A percentile compares a stretch with the other conserved stretches of the same genome.
phyloP scores from a whole-genome alignment of 2,329 filamentous ascomycete species.

The Xylaria multiplex region DNA sequence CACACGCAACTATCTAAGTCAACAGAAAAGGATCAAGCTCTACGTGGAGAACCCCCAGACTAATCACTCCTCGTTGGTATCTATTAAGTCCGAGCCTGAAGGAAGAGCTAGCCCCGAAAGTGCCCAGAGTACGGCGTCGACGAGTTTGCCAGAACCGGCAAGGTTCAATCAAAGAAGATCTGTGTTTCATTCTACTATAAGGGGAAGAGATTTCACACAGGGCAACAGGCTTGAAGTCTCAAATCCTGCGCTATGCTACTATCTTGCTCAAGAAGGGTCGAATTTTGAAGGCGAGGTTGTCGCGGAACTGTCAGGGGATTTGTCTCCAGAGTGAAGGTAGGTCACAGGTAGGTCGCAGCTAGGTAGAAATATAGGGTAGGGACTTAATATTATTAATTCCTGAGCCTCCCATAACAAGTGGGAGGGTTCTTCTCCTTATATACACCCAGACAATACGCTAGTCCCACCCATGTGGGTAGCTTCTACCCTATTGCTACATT shows the following conservation, averaged over 20 bases:
- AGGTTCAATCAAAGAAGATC: not conserved
- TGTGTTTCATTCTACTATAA: not conserved
- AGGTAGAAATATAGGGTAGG: too few species aligned
- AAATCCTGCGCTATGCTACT: not conserved
- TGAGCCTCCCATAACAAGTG: too few species aligned
- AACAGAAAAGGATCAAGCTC: slow-evolving; percentile 2
- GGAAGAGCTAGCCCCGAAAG: not conserved
- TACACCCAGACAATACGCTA: too few species aligned
- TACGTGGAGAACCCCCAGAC: not conserved
- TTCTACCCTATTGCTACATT: too few species aligned
- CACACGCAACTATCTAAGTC: not conserved
- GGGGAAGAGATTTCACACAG: not conserved
- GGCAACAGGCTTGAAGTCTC: not conserved
- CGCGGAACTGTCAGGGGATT: not conserved
- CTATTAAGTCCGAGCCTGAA: not conserved
- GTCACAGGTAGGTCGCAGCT: too few species aligned
- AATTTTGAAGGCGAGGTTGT: not conserved
- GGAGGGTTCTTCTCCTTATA: too few species aligned
- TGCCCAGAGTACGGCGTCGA: not conserved
- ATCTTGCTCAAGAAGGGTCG: not conserved
- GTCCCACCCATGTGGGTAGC: too few species aligned
- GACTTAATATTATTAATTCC: too few species aligned
- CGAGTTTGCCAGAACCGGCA: not conserved
- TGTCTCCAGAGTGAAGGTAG: too few species aligned
- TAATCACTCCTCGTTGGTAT: not conserved